A percentile compares a stretch with the other conserved stretches of the same genome.
phyloP scores from a whole-genome alignment of 2,329 filamentous ascomycete species.

The Cryphonectria parasitica region DNA sequence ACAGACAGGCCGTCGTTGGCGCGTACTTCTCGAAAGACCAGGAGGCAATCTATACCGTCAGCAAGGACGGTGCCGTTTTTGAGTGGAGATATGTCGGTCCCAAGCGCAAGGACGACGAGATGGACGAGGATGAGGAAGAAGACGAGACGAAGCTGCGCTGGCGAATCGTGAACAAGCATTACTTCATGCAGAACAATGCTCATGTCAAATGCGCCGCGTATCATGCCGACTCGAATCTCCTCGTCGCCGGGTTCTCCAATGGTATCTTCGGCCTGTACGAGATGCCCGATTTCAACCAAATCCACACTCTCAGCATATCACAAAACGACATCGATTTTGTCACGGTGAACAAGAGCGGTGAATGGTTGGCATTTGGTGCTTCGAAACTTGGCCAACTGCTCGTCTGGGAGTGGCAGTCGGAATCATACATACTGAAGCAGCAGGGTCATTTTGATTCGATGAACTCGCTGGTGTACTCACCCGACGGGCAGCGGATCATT shows the following conservation, averaged over 20 bases:
- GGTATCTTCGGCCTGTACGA: constrained; percentile 94
- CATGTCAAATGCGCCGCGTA: constrained; percentile 89
- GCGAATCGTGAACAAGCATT: constrained; percentile 90
- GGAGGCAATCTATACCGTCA: constrained; percentile 94
- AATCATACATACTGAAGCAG: constrained; percentile 98
- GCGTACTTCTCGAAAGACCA: constrained; percentile 97
- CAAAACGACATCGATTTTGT: constrained; percentile 96
- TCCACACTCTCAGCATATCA: constrained; percentile 91
- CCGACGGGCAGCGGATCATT: constrained; percentile 89
- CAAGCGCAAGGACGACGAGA: constrained; percentile 63
- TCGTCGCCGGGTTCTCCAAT: constrained; percentile 96
- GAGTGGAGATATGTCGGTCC: constrained; percentile 82
- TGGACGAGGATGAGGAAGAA: constrained; percentile 62
- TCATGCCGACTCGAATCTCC: constrained; percentile 82
- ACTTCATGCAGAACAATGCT: constrained; percentile 89
- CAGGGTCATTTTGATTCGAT: constrained; percentile 97
- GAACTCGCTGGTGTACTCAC: constrained; percentile 90
- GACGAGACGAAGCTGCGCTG: constrained; percentile 74
- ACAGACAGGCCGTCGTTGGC: constrained; percentile 86
- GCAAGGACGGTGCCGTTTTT: constrained; percentile 96
- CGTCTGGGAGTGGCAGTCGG: constrained; percentile 99
- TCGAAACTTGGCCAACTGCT: constrained; percentile 94
- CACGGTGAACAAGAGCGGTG: constrained; percentile 89
- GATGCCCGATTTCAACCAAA: constrained; percentile 92
- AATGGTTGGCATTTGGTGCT: constrained; percentile 97